Base-by-base conservation (phyloP, 805 yeast species). In the Teunomyces tritomae region DNA sequence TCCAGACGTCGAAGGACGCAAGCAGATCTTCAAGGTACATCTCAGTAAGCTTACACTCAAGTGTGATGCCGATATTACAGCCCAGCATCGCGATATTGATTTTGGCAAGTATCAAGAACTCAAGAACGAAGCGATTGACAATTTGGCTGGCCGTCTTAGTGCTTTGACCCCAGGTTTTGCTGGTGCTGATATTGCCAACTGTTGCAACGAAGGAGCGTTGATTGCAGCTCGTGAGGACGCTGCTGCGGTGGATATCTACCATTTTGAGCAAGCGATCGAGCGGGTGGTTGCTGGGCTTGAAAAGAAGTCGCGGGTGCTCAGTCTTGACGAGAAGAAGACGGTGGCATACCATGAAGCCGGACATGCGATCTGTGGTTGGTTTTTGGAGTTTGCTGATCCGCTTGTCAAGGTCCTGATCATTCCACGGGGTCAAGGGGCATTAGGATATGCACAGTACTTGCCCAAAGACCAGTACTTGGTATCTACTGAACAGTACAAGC, bases 291-390 rank as follows among this genome's bases (percentile, higher is more conserved):
- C 95, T 8, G 97, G 97, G n/a, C 71, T 91, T 40, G 97, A 90
- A 64, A 85, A 86, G 68, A 88, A 88, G 62, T 82, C 94, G 0
- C 81, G 84, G 63, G 83, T 91, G 7, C 73, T 90, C 45, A 82
- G 88, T 5, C 84, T 85, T 8, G 88, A 85, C 30, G 96, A 91
- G 66, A 87, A 89, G 73, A 81, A 74, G 55, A 80, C 87, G 28
- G 96, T 90, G 43, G 96, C 97, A 0, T 90, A 87, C 63, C 97
- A 90, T 67, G 97, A 90, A 70, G 97, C 97, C 1, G 97, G 97
- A 0, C 97, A 90, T 65, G 97, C 97, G 3, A 85, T 90, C 43
- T 87, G 96, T 68, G 97, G 97, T 17, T 91, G 97, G 97, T 89
- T 74, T 63, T 75, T 90, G 61, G 80, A 83, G 68, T 83, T 72